Evolutionary conservation across 140 eudicot genomes (phyloP).

Genomic region (Senecio squalidus): DNA sequence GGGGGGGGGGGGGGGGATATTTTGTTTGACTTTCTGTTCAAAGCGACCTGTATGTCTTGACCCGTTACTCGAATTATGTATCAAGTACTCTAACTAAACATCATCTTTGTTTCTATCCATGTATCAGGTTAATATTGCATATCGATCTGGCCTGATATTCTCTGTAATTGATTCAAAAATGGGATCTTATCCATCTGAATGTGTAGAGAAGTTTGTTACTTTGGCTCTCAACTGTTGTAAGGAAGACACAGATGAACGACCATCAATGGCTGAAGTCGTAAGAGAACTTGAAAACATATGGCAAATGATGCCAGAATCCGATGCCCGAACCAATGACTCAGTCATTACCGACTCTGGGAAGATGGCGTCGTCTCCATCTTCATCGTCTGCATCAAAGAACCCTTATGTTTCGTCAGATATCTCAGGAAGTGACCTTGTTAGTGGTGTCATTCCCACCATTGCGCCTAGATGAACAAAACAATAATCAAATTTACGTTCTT

Average conservation of each 20-base stretch:
- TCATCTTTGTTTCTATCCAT: not conserved
- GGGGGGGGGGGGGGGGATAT: too few species aligned
- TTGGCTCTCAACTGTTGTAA: slow-evolving; percentile 78
- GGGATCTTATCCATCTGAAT: slow-evolving; percentile 91
- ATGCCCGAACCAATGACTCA: slow-evolving; percentile 26
- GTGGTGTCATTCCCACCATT: slow-evolving; percentile 70
- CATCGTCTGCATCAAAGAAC: slow-evolving; percentile 36
- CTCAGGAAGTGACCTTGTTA: slow-evolving; percentile 86
- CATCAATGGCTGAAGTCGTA: slow-evolving; percentile 81
- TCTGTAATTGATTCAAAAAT: slow-evolving; percentile 62
- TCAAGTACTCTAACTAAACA: not conserved
- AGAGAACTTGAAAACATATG: slow-evolving; percentile 74
- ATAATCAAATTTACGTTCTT: not conserved
- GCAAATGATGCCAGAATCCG: slow-evolving; percentile 63
- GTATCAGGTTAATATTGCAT: slow-evolving; percentile 66
- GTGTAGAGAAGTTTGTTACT: slow-evolving; percentile 62
- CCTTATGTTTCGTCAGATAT: slow-evolving; percentile 58
- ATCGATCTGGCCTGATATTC: slow-evolving; percentile 70
- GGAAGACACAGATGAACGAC: slow-evolving; percentile 72
- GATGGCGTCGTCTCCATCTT: slow-evolving; percentile 27
- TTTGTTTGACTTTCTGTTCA: too few species aligned
- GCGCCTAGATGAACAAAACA: slow-evolving; percentile 48
- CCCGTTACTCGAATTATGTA: too few species aligned
- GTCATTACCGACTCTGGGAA: slow-evolving; percentile 21
- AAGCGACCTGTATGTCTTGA: too few species aligned